A percentile compares a stretch with the other conserved stretches of the same genome.
Conservation (phyloP, 2,329 filamentous ascomycete species). For the Exophiala sp. region DNA sequence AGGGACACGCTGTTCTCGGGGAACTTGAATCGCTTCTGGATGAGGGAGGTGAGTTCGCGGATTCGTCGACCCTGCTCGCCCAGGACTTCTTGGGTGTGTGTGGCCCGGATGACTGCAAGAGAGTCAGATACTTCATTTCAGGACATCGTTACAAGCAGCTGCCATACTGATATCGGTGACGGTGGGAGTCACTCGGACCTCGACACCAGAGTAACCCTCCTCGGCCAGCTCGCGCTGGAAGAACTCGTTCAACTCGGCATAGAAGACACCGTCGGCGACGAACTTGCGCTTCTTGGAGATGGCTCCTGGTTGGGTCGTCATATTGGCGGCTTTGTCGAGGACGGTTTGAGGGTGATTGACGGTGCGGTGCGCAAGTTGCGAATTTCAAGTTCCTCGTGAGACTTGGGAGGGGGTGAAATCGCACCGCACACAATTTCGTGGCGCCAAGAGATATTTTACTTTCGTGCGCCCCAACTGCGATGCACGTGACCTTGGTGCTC, state of each 20-base stretch:
- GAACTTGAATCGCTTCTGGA: slow-evolving; percentile 99
- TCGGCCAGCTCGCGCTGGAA: slow-evolving; percentile 99
- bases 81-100: slow-evolving; percentile 99
- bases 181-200: slow-evolving; percentile 98
- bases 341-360: neutral
- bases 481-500: slow-evolving; percentile 1
- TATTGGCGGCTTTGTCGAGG: slow-evolving; percentile 28
- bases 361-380: slow-evolving; percentile 6
- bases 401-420: neutral
- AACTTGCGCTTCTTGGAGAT: slow-evolving; percentile 60
- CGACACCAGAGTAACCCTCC: slow-evolving; percentile 99
- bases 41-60: slow-evolving; percentile 98
- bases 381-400: neutral
- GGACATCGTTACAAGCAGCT: neutral
- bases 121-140: slow-evolving; percentile 3
- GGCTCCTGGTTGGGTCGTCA: slow-evolving; percentile 48
- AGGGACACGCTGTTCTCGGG: slow-evolving; percentile 99
- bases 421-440: slow-evolving; percentile 7
- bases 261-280: slow-evolving; percentile 98
- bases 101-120: slow-evolving; percentile 80
- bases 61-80: slow-evolving; percentile 99
- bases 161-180: slow-evolving; percentile 91
- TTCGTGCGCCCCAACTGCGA: neutral
- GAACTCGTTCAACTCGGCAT: slow-evolving; percentile 99
- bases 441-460: slow-evolving; percentile 15